Evolutionary conservation across 2,329 filamentous ascomycete genomes (phyloP).

Genomic region (Aspergillus glaucus): DNA sequence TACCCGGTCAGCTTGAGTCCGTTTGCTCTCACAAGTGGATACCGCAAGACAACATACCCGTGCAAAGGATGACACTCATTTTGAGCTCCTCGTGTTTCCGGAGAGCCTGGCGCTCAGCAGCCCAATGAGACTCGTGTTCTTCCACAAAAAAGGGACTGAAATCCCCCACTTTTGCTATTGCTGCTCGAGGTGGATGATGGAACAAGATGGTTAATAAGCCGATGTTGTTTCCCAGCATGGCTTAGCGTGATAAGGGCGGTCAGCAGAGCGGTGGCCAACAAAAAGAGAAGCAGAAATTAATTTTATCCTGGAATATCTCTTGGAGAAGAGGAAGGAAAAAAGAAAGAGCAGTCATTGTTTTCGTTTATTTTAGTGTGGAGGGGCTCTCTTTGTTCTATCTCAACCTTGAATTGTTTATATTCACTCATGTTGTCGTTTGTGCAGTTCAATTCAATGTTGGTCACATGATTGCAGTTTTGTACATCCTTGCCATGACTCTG

Average conservation of each 20-base stretch:
- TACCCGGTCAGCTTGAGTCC: neutral
- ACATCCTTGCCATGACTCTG: too few species aligned
- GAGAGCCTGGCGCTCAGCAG: neutral
- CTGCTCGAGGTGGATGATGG: neutral
- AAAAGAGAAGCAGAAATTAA: constrained; percentile 16
- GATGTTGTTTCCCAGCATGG: neutral
- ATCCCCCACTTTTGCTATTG: neutral
- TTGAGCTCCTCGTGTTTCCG: constrained; percentile 7
- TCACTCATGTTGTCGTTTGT: too few species aligned
- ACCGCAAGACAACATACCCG: constrained; percentile 42
- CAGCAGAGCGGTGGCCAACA: constrained; percentile 62
- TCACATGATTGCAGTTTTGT: too few species aligned
- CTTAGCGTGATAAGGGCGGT: constrained; percentile 15
- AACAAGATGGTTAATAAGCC: neutral
- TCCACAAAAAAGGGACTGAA: neutral
- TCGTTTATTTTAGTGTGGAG: neutral
- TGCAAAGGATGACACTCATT: constrained; percentile 64
- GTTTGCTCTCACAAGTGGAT: constrained; percentile 12
- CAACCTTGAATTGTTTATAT: too few species aligned
- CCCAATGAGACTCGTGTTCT: neutral
- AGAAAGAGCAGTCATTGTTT: neutral
- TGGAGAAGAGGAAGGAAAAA: too few species aligned
- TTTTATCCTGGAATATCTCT: neutral
- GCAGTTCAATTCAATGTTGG: too few species aligned
- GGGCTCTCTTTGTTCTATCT: too few species aligned